A percentile compares a stretch with the other conserved stretches of the same genome.
Conservation (phyloP, 2,329 filamentous ascomycete species). For the Incumbomyces lentus region DNA sequence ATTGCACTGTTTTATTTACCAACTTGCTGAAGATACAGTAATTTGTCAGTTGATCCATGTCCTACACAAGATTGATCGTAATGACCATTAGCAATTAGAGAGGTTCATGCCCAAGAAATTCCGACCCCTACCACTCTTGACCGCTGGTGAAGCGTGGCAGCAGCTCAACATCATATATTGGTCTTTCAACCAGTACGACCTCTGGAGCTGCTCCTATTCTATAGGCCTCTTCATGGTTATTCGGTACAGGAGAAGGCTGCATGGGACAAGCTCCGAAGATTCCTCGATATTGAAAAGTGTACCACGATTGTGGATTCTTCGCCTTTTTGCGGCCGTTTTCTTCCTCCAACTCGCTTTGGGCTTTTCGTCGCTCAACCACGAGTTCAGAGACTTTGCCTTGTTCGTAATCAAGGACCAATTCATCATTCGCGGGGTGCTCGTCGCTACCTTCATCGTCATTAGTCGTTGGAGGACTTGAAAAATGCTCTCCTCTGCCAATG, state of each 20-base stretch:
- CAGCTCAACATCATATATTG: constrained; percentile 70
- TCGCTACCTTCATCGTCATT: not conserved
- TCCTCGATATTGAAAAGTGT: constrained; percentile 4
- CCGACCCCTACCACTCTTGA: constrained; percentile 30
- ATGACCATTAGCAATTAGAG: too few relatives aligned
- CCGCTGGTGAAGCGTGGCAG: constrained; percentile 59
- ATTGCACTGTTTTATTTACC: too few relatives aligned
- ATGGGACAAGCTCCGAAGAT: not conserved
- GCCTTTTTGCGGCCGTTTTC: constrained; percentile 1
- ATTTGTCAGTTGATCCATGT: too few relatives aligned
- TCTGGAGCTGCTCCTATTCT: constrained; percentile 40
- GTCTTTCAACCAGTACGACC: constrained; percentile 79
- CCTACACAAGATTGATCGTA: too few relatives aligned
- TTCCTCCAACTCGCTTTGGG: constrained; percentile 26
- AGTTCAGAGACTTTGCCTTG: constrained; percentile 29
- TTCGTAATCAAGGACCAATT: constrained; percentile 29
- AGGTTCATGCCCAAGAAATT: too few relatives aligned
- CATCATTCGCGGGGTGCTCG: constrained; percentile 10
- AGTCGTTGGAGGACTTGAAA: constrained; percentile 1
- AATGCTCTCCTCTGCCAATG: not conserved
- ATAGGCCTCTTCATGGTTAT: constrained; percentile 14
- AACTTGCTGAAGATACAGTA: too few relatives aligned
- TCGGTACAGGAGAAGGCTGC: not conserved
- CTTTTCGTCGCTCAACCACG: constrained; percentile 27
- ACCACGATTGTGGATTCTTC: not conserved